A percentile compares a stretch with the other conserved stretches of the same genome.
Evolutionary conservation across 345 rosid genomes (phyloP).

Genomic region (Fremontodendron californicum): DNA sequence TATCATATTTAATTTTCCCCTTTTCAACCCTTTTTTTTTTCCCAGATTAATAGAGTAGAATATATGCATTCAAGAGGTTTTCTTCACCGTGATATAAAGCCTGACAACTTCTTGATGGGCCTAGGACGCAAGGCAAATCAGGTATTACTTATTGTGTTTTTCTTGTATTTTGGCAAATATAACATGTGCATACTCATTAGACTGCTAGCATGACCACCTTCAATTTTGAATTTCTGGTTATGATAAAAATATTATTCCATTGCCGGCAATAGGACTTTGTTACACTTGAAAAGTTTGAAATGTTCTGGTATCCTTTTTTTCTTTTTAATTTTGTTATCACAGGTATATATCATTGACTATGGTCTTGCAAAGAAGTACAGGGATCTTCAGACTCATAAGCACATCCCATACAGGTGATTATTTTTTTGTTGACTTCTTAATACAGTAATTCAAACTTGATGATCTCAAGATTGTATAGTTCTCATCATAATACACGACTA

Average conservation of each 20-base stretch:
- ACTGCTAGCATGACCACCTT: not conserved
- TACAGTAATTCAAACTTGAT: not conserved
- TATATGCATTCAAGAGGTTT: slow-evolving; percentile 75
- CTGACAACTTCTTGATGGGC: slow-evolving; percentile 87
- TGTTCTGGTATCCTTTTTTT: not conserved
- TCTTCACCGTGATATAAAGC: slow-evolving; percentile 90
- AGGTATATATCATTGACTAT: slow-evolving; percentile 81
- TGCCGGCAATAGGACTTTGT: not conserved
- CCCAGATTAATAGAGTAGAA: slow-evolving; percentile 79
- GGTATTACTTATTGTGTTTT: slow-evolving; percentile 28
- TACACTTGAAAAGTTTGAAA: not conserved
- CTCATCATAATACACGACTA: not conserved
- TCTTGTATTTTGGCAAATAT: not conserved
- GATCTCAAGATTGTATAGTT: not conserved
- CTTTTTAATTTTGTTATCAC: slow-evolving; percentile 12
- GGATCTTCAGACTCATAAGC: slow-evolving; percentile 89
- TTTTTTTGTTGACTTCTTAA: slow-evolving; percentile 4
- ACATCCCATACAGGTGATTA: slow-evolving; percentile 70
- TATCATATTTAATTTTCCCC: not conserved
- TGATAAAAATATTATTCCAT: not conserved
- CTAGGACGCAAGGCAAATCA: slow-evolving; percentile 84
- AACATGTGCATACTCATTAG: not conserved
- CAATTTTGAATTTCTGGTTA: not conserved
- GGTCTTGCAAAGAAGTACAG: slow-evolving; percentile 90
- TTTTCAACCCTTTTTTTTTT: not conserved